Evolutionary conservation across 495 filamentous ascomycete genomes (phyloP), one percentile per base, ranked within the genome.

Genomic region (Penicilliopsis zonata): DNA sequence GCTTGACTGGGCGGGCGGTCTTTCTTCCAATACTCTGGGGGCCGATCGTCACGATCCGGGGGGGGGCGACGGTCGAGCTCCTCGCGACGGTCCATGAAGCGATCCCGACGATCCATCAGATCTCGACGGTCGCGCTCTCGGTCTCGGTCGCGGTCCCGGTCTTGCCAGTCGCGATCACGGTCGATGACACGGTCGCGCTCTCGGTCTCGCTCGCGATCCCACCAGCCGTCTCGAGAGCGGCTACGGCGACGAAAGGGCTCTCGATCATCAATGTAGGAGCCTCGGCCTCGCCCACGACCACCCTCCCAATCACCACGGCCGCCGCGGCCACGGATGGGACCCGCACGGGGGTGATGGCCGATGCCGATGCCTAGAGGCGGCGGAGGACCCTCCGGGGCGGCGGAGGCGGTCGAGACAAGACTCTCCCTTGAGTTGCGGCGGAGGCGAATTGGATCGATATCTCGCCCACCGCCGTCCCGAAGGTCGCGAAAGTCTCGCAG

Each of bases 251-350:
- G 55, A 43, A 67, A 65, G 1, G 49, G 37, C 17, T 76, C 70
- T 27, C 78, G 69, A 28, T 84, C 81, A 36, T 83, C 78, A 5
- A 73, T 60, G 43, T 69, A 76, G 0, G 48, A 38, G 9, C 44
- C 44, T 17, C 61, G 62, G 4, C 70, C 69, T 35, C 80, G 66
- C 5, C 74, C 72, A 16, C 67, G 51, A 17, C 60, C 61, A 36
- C 65, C 66, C 23, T 79, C 77, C 70, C 72, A 80, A 30, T 81
- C 78, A 3, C 71, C 74, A 9, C 78, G 63, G 9, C 82, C 75
- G 9, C 82, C 75, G 31, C 77, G 68, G 5, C 70, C 78, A 20
- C 75, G 70, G 33, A 72, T 59, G 4, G 51, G 72, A 5, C 72
- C 72, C 10, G 71, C 65, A 18, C 76, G 69, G 12, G 69, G 63